Conservation (phyloP, 2,329 filamentous ascomycete species). For the Kalaharituber pfeilii region DNA sequence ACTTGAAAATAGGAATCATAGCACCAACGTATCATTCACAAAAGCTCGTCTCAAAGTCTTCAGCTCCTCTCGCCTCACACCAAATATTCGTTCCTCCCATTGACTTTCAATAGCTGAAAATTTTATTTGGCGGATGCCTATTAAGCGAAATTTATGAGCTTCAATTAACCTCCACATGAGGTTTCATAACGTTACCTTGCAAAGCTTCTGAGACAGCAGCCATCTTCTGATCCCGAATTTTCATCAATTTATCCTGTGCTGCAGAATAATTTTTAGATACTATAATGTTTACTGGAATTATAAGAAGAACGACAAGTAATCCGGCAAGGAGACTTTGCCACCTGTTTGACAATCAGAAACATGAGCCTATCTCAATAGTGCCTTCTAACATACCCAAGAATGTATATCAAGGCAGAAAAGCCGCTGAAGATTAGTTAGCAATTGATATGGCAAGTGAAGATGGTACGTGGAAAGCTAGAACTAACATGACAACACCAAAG, state of each 20-base stretch:
- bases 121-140: slow-evolving; percentile 67
- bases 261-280: slow-evolving; percentile 46
- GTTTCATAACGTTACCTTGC: slow-evolving; percentile 26
- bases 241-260: slow-evolving; percentile 55
- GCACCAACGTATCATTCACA: slow-evolving; percentile 37
- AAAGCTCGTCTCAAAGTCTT: slow-evolving; percentile 49
- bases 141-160: not conserved
- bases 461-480: not conserved
- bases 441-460: not conserved
- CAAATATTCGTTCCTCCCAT: slow-evolving; percentile 54
- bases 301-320: slow-evolving; percentile 43
- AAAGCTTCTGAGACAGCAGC: slow-evolving; percentile 59
- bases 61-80: slow-evolving; percentile 49
- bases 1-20: not conserved
- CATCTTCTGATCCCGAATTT: slow-evolving; percentile 56
- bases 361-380: not conserved
- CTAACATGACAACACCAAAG: slow-evolving; percentile 31
- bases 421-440: slow-evolving; percentile 33
- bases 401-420: slow-evolving; percentile 45
- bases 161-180: not conserved
- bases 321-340: slow-evolving; percentile 52
- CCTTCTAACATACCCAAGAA: slow-evolving; percentile 38
- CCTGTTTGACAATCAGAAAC: not conserved
- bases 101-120: slow-evolving; percentile 59
- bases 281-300: slow-evolving; percentile 51